Evolutionary conservation across 495 filamentous ascomycete genomes (phyloP), one percentile per base, ranked within the genome.

Genomic region (Podospora australis): DNA sequence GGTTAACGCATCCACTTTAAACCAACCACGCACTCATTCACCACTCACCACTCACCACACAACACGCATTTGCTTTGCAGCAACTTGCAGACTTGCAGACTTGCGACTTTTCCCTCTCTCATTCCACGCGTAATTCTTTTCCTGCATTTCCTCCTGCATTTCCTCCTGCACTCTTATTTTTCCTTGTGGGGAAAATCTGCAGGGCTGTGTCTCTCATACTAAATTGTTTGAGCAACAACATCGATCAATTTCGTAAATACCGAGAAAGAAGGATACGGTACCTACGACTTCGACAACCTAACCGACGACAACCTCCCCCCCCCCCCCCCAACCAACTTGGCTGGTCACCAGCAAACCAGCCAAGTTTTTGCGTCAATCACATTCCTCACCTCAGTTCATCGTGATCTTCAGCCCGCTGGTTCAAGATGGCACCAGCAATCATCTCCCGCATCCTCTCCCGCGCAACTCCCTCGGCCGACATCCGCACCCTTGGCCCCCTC

Each of bases 401-500:
- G 59, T 58, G 61, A 47, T 53, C 32, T 49, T 57, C 54, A 60
- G 52, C 55, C 39, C 25, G 23, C 48, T 40, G 10, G 19, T 52
- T 56, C 43, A 42, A 52, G 53, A 68, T 66, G 61, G 61, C 61
- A 44, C 65, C 65, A 21, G 57, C 60, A 21, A 55, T 67, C 50
- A 11, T 60, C 44, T 49, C 30, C 26, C 44, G 21, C 49, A 16
- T 60, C 43, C 22, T 58, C 45, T 22, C 22, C 29, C 44, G 30
- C 39, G 49, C 20, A 25, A 57, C 25, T 26, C 30, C 20, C 35
- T 50, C 25, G 45, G 54, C 21, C 24, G 63, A 68, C 16, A 36
- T 52, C 39, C 39, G 43, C 10, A 29, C 49, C 20, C 60, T 73
- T 8, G 71, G 72, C 0, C 72, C 72, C 4, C 56, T 75, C 2